Evolutionary conservation across 2,329 filamentous ascomycete genomes (phyloP).

Genomic region (Calonectria leucothoes): DNA sequence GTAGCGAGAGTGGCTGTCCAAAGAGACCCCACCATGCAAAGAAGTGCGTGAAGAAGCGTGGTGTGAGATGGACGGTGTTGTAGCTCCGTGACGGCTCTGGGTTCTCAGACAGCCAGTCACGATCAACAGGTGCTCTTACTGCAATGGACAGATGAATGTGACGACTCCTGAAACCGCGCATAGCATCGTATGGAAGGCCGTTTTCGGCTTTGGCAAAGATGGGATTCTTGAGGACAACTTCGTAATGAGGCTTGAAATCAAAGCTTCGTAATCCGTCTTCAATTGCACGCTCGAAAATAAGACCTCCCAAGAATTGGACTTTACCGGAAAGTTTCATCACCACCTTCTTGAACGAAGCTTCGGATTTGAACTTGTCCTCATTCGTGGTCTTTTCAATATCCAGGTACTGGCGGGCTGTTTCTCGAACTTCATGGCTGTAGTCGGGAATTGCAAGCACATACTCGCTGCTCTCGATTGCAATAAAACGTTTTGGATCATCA

Average conservation of each 20-base stretch:
- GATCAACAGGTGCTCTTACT: conserved; percentile 85
- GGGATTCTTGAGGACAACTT: conserved; percentile 87
- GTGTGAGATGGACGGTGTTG: conserved; percentile 94
- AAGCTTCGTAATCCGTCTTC: conserved; percentile 81
- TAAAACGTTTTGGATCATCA: conserved; percentile 90
- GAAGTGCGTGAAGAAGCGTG: conserved; percentile 98
- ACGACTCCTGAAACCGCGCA: conserved; percentile 93
- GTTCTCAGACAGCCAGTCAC: conserved; percentile 85
- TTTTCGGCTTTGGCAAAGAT: conserved; percentile 73
- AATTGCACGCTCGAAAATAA: conserved; percentile 91
- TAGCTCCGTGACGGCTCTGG: conserved; percentile 87
- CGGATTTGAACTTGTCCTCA: conserved; percentile 74
- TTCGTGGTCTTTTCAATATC: conserved; percentile 70
- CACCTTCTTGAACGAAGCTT: conserved; percentile 96
- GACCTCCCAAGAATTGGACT: conserved; percentile 89
- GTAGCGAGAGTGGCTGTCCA: conserved; percentile 92
- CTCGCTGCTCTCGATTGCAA: conserved; percentile 95
- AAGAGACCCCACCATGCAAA: conserved; percentile 98
- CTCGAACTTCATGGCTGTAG: conserved; percentile 87
- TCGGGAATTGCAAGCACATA: conserved; percentile 96
- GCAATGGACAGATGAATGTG: conserved; percentile 97
- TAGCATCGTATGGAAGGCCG: conserved; percentile 83
- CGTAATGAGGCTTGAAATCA: conserved; percentile 91
- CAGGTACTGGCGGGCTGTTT: conserved; percentile 63
- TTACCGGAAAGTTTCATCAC: conserved; percentile 98